Base-by-base conservation (phyloP, 768 basidiomycete species). In the Podaxis sp. region DNA sequence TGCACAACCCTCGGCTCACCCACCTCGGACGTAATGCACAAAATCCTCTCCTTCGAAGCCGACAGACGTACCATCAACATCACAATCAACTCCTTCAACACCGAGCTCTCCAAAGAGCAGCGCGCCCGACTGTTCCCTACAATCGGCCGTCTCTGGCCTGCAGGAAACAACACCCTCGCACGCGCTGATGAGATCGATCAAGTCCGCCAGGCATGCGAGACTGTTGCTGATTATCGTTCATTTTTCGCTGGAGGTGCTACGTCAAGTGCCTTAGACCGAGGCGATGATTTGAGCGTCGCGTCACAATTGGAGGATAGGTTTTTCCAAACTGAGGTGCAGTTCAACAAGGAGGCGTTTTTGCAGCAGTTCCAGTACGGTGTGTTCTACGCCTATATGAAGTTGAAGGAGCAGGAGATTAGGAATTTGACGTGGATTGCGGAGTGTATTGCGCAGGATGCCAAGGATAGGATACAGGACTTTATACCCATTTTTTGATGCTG, bases 21-120 rank as follows among this genome's bases (percentile, higher is more conserved):
- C 0, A 98, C 97, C 2, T 82, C 86, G 13, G 95, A 96, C 49
- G 87, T 95, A 67, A 99, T 99, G 97, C 86, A 90, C 64, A 84
- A 82, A 42, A 94, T 97, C 70, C 87, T 99, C 63, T 82, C 90
- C 6, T 99, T 99, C 70, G 97, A 99, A 80, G 97, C 96, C 28
- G 97, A 99, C 78, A 85, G 97, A 39, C 88, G 97, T 57, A 90
- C 95, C 1, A 90, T 99, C 74, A 99, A 99, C 80, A 98, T 99
- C 76, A 97, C 97, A 38, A 93, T 99, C 81, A 99, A 99, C 82
- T 99, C 97, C 12, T 96, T 99, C 78, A 90, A 90, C 64, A 98
- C 97, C 3, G 94, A 95, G 69, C 84, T 99, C 63, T 82, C 90
- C 44, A 99, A 99, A 75, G 97, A 99, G 72, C 90, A 93, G 68